Evolutionary conservation across 768 basidiomycete genomes (phyloP), one percentile per base, ranked within the genome.

Genomic region (Boletus patriciae): DNA sequence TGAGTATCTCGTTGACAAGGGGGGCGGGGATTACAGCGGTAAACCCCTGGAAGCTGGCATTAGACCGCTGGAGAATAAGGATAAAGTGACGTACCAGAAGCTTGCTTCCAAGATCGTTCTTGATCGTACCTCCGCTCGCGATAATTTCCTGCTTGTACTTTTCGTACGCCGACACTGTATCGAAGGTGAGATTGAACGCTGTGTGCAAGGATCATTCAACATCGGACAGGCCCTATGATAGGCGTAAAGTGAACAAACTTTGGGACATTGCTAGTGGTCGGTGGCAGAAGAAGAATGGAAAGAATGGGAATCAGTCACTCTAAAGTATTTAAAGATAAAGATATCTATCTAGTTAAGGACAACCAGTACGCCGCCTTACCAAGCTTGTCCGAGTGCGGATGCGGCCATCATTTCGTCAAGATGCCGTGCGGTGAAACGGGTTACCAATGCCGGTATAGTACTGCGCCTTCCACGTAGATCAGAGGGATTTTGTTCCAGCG

Each of bases 181-280:
- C 31, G 40, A 69, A 65, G 19, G 18, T 55, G 37, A 67, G 2
- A 6, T 37, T 67, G 49, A 54, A 53, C 1, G 13, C 67, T 69
- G 8, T 25, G 12, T 6, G 12, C 4, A 15, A 27, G 5, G 21
- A 46, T 51, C 45, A 15, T 2, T 51, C 33, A 8, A 40, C 33
- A 40, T 37, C 16, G 33, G 19, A 19, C 41, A 10, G 34, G 29
- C 8, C 44, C 12, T 25, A 25, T 25, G 25, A 40, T 40, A 40
- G 16, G 6, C 12, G 5, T 43, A 16, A 27, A 15, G 18, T 7
- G 43, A 13, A 61, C 66, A 18, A 48, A 68, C 66, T 55, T 49
- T 63, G 11, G 18, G 34, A 37, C 66, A 69, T 69, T 54, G 16
- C 16, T 49, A 15, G 27, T n/a, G 45, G 33, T 54, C 29, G 50